These are phyloP conservation scores for Backusella westeae DNA, from an alignment of 192 early-diverging fungal genomes.

Conservation along the genomic window DNA sequence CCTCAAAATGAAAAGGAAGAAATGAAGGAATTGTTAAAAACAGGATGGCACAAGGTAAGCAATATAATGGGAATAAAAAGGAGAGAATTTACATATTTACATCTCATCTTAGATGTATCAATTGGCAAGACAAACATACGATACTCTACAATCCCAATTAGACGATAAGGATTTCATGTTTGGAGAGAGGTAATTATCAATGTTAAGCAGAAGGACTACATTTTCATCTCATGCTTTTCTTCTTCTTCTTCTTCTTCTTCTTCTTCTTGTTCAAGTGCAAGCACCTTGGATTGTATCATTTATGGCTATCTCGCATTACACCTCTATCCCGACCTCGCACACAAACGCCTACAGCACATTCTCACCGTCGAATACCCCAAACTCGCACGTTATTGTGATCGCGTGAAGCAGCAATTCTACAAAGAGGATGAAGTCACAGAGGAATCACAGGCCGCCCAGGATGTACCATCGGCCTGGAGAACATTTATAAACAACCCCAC, in stretches of 20 bases:
- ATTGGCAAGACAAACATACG: constrained; percentile 64
- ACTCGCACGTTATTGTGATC: constrained; percentile 60
- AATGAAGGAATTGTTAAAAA: constrained; percentile 32
- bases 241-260: no score
- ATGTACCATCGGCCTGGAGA: constrained; percentile 41
- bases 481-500: constrained; percentile 34
- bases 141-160: constrained; percentile 67
- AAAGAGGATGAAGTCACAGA: constrained; percentile 19
- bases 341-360: constrained; percentile 64
- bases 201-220: background rate
- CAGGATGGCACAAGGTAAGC: constrained; percentile 39
- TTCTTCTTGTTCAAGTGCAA: constrained; percentile 41
- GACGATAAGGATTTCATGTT: constrained; percentile 80
- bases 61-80: background rate
- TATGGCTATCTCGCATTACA: constrained; percentile 85
- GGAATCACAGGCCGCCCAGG: constrained; percentile 26
- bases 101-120: constrained; percentile 57
- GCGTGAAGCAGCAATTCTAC: constrained; percentile 47
- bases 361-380: constrained; percentile 66
- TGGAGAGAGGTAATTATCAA: constrained; percentile 56
- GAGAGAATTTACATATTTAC: no score
- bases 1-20: constrained; percentile 43
- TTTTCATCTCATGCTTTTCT: background rate
- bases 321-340: constrained; percentile 69
- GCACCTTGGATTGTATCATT: constrained; percentile 76